These are phyloP conservation scores for Tetrapisispora arboricola DNA, from an alignment of 805 yeast species.

Conservation along the genomic window DNA sequence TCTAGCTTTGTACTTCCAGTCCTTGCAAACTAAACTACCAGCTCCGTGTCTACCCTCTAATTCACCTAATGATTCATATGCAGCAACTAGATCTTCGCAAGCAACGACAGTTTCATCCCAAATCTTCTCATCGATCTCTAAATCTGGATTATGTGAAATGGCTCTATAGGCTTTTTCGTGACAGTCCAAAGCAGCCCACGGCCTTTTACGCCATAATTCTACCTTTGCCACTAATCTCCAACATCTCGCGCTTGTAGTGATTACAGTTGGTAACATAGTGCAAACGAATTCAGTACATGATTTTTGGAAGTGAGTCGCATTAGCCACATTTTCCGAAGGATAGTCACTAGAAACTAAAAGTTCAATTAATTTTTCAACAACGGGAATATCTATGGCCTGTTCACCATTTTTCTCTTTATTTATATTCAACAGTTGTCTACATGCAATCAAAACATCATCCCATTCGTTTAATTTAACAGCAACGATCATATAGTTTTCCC, in stretches of 20 bases:
- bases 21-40: constrained; percentile 78
- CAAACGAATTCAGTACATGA: constrained; percentile 66
- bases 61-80: constrained; percentile 83
- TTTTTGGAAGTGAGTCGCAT: constrained; percentile 52
- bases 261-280: constrained; percentile 53
- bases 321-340: constrained; percentile 29
- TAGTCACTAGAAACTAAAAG: constrained; percentile 45
- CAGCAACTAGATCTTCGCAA: constrained; percentile 69
- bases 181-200: constrained; percentile 81
- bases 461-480: constrained; percentile 79
- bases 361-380: constrained; percentile 64
- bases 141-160: constrained; percentile 49
- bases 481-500: constrained; percentile 77
- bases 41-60: constrained; percentile 68
- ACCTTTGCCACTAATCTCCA: constrained; percentile 84
- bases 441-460: constrained; percentile 76
- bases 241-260: constrained; percentile 48
- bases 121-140: constrained; percentile 46
- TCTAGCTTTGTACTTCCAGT: constrained; percentile 81
- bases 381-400: constrained; percentile 59
- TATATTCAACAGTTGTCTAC: constrained; percentile 49
- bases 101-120: constrained; percentile 78
- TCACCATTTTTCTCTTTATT: constrained; percentile 51
- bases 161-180: constrained; percentile 83
- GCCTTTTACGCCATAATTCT: constrained; percentile 74